Base-by-base conservation (phyloP, 768 basidiomycete genomes). In the Suillus decipiens region DNA sequence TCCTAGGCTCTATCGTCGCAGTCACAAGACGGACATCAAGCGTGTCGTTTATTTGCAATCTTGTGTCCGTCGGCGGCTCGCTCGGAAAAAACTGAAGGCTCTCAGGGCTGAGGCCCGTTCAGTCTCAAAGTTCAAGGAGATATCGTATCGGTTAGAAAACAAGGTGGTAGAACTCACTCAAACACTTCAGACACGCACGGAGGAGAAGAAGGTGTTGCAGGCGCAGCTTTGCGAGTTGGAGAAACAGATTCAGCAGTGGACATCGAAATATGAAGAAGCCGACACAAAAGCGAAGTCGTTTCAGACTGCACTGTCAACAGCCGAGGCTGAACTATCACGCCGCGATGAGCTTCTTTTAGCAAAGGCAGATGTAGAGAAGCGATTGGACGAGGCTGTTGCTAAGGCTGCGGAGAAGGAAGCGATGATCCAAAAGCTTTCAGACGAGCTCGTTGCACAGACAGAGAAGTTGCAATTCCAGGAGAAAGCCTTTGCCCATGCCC, bases 151-250 rank as follows among this genome's bases (percentile, higher is more conserved):
- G 68, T 83, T 99, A 61, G 97, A 99, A 80, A 99, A 99, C 83
- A 99, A 99, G 79, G 97, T 99, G 50, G 94, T 99, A 63, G 96
- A 99, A 73, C 89, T 99, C 65, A 99, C 97, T 0, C 97, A 99
- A 74, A 87, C 80, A 17, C 84, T 99, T 14, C 97, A 98, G 76
- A 89, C 84, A 71, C 89, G 96, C 54, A 95, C 89, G 2, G 85
- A 86, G 63, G 96, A 99, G 79, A 95, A 92, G 80, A 96, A 93
- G 77, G 89, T 88, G 60, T 79, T 99, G 50, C 88, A 90, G 67
- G 79, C 77, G n/a, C 87, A 88, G 69, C 82, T 99, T 53, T 75
- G 79, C 24, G 86, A 90, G 45, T 82, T 98, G 37, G 94, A 98
- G 78, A 86, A 89, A 66, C 93, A 96, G 73, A 80, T 99, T 43